phyloP scores from a whole-genome alignment of 1,284 basidiomycete species.

The Naganishia albida region DNA sequence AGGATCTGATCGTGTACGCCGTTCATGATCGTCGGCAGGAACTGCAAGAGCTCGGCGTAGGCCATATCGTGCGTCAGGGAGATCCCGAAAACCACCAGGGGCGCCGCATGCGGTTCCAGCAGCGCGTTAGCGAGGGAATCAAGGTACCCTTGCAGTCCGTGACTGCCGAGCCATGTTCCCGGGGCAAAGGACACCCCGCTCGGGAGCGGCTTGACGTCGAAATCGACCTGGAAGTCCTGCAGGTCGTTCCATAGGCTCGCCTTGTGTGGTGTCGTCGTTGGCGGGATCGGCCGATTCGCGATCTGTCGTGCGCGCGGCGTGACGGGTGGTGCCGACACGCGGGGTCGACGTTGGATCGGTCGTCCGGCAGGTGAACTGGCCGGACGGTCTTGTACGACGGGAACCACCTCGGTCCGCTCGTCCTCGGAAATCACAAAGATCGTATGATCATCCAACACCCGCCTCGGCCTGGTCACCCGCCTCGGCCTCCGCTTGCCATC shows the following conservation, averaged over 20 bases:
- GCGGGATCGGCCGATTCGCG: not conserved
- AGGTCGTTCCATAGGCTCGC: constrained; percentile 51
- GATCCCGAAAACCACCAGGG: constrained; percentile 10
- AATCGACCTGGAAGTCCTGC: constrained; percentile 50
- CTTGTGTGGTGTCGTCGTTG: not conserved
- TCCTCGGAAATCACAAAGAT: constrained; percentile 28
- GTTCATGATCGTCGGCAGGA: constrained; percentile 12
- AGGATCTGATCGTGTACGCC: constrained; percentile 15
- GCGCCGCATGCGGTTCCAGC: not conserved
- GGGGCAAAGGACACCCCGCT: constrained; percentile 44
- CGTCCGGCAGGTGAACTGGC: not conserved
- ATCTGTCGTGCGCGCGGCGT: constrained; percentile 3
- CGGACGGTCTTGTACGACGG: not conserved
- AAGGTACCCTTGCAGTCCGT: not conserved
- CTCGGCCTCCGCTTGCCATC: not conserved
- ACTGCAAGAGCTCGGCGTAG: constrained; percentile 10
- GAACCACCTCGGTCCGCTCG: not conserved
- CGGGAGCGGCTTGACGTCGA: constrained; percentile 50
- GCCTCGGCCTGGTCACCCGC: not conserved
- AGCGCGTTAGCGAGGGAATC: not conserved
- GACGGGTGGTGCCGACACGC: not conserved
- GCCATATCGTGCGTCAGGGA: constrained; percentile 11
- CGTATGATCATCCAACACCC: constrained; percentile 29
- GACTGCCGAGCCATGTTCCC: constrained; percentile 27
- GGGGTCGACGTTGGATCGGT: constrained; percentile 8